Evolutionary conservation across 2,329 filamentous ascomycete species (phyloP), one percentile per base, ranked within the genome.

Genomic region (Penicillium sp.): DNA sequence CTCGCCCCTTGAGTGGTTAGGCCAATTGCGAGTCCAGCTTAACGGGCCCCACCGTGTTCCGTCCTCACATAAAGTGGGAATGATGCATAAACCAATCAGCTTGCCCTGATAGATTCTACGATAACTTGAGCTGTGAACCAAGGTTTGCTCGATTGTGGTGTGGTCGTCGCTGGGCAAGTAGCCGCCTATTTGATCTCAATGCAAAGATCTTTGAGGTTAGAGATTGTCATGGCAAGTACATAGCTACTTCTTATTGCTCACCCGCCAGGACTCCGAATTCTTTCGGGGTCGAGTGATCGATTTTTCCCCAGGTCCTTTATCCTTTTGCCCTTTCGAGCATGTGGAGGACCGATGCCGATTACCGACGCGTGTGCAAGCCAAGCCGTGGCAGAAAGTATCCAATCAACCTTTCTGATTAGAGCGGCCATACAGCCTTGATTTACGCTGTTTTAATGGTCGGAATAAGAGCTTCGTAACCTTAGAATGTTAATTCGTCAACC

Each of bases 291-390:
- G 17, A 40, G 38, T n/a, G 38, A 40, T 26, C 22, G 26, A 26
- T 12, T 6, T 45, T 30, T 22, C 49, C 30, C 30, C 30, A 12
- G 10, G 30, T 53, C 17, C 28, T 19, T 35, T 35, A 7, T 28
- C 45, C 30, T 50, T 17, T 19, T 22, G 17, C 40, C 17, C 2
- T 30, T 42, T 22, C 40, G 28, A 42, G 19, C 54, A 26, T 19
- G 61, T 63, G 61, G 61, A 58, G 58, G 58, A 38, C 38, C 55
- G 24, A 19, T 51, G n/a, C 61, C 58, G 61, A 58, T 33, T 33
- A 4, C 30, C 30, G 30, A 33, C 38, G 47, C 58, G 58, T 50
- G 58, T 49, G 35, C 51, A 60, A 17, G 51, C 26, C 28, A 49
- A 38, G 54, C 19, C 24, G 42, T 60, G 57, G 61, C 57, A 26